Evolutionary conservation across 192 early-diverging fungal species (phyloP), one percentile per base, ranked within the genome.

Genomic region (Linnemannia zychae): DNA sequence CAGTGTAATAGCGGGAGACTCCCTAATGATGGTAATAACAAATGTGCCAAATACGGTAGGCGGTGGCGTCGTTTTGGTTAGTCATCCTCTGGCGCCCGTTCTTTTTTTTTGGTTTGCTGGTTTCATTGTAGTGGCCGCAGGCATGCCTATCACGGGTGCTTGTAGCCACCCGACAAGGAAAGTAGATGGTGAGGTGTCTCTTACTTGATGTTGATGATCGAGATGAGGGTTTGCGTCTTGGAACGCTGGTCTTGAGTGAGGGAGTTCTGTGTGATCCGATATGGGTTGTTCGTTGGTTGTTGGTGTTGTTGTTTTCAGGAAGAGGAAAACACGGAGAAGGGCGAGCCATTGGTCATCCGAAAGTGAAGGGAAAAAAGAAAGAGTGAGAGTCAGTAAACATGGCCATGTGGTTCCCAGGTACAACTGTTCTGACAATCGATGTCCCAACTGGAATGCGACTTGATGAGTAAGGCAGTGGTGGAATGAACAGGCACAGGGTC

Each of bases 1-100:
- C 76, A 87, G 77, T 46, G 84, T 77, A 16, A 89, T 80, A 37
- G 93, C 92, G 0, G 87, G 75, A 34, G 88, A 84, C 49, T 94
- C 93, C 74, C 94, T 95, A 84, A 60, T 52, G 81, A 40, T 84
- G 71, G 6, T 34, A 48, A 44, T 6, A 9, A 44, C 40, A 9
- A 44, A 44, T 6, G 40, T 44, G n/a, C n/a, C n/a, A n/a, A n/a
- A n/a, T n/a, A n/a, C n/a, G n/a, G n/a, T n/a, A n/a, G n/a, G n/a
- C n/a, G n/a, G n/a, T n/a, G n/a, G n/a, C n/a, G n/a, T n/a, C n/a
- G n/a, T n/a, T n/a, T 57, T 57, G 52, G 52, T 57, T 57, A 57
- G 52, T n/a, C n/a, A n/a, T n/a, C n/a, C 52, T 24, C n/a, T 57
- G n/a, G n/a, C n/a, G n/a, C n/a, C 9, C 24, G n/a, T 67, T 0